A percentile compares a stretch with the other conserved stretches of the same genome.
Evolutionary conservation across 345 rosid species (phyloP).

Genomic region (Theobroma cacao): DNA sequence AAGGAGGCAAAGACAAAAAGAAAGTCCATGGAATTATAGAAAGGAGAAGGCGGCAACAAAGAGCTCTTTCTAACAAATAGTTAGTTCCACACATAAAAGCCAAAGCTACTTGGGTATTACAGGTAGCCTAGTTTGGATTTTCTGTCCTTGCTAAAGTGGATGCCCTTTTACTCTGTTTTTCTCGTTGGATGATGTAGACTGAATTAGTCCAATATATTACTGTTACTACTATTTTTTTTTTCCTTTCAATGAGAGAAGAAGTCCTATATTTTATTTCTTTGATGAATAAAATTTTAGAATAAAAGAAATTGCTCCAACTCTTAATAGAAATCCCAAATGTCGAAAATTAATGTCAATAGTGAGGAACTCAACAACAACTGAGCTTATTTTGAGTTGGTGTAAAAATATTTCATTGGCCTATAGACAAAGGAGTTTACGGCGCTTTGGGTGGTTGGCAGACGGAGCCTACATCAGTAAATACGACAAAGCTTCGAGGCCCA

Average conservation of each 20-base stretch:
- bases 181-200: not conserved
- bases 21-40: conserved; percentile 15
- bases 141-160: conserved; percentile 2
- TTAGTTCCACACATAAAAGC: conserved; percentile 28
- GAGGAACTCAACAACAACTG: too few species aligned
- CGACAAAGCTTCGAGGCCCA: not conserved
- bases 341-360: too few species aligned
- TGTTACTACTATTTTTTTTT: not conserved
- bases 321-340: too few species aligned
- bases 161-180: not conserved
- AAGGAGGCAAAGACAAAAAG: conserved; percentile 9
- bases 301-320: too few species aligned
- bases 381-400: too few species aligned
- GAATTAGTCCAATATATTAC: not conserved
- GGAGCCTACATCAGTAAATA: not conserved
- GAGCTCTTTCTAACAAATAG: not conserved
- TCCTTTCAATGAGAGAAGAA: not conserved
- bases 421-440: not conserved
- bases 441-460: not conserved
- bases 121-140: conserved; percentile 28
- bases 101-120: conserved; percentile 36
- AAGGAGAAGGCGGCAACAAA: conserved; percentile 23
- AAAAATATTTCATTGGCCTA: not conserved
- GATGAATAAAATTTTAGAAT: too few species aligned
- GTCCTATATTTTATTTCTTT: not conserved